Percentiles rank a stretch among this genome's conserved stretches.
Evolutionary conservation across 176 grass and related monocot species (phyloP).

Genomic region (Stipa capillata): DNA sequence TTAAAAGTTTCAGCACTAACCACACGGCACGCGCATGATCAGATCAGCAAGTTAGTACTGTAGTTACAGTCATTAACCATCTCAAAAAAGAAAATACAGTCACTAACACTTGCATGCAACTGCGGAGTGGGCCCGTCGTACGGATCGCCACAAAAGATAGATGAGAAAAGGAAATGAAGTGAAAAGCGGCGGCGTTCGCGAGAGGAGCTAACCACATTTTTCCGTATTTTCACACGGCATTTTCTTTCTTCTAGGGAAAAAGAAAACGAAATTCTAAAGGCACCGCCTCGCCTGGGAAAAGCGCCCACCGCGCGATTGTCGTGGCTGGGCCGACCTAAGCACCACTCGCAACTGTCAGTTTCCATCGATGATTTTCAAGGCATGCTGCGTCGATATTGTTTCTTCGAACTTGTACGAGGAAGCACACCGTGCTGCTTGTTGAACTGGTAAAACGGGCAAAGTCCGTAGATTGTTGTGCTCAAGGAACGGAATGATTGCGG

Average conservation of each 20-base stretch:
- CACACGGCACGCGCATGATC: neutral
- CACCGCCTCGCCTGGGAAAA: conserved; percentile 23
- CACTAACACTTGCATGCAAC: neutral
- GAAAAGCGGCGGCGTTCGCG: neutral
- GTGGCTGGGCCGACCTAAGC: conserved; percentile 33
- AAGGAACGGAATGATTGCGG: no score
- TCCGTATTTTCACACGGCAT: neutral
- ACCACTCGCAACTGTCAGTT: conserved; percentile 23
- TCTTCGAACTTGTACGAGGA: neutral
- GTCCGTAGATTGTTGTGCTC: no score
- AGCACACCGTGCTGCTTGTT: neutral
- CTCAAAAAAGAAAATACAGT: no score
- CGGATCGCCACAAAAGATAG: neutral
- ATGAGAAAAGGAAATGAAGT: neutral
- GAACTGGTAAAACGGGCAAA: no score
- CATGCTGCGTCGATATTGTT: neutral
- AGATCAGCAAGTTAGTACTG: neutral
- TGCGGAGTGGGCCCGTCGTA: neutral
- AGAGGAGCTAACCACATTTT: neutral
- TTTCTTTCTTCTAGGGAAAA: neutral
- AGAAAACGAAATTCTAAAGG: neutral
- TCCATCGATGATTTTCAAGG: neutral
- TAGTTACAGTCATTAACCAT: no score
- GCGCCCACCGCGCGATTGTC: conserved; percentile 14
- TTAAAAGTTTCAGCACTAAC: conserved; percentile 37